A percentile compares a stretch with the other conserved stretches of the same genome.
Conservation (phyloP, 2,329 filamentous ascomycete genomes). For the Chaetomium olivaceum region DNA sequence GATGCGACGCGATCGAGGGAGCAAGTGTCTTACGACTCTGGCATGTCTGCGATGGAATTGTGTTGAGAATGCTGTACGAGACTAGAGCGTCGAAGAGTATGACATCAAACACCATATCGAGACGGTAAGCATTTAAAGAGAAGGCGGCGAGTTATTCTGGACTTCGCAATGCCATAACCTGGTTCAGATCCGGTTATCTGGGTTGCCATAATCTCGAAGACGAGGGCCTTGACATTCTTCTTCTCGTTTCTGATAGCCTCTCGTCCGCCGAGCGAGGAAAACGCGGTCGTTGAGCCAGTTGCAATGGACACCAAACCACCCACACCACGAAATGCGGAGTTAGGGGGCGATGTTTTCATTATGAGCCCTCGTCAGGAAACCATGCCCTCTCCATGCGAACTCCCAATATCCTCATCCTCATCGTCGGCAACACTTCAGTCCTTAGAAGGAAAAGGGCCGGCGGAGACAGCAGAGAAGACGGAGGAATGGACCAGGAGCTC, state of each 20-base stretch:
- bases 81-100: neutral
- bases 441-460: slow-evolving; percentile 7
- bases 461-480: neutral
- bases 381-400: no score
- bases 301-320: neutral
- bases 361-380: neutral
- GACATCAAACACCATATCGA: neutral
- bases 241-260: no score
- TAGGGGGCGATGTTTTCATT: neutral
- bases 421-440: slow-evolving; percentile 18
- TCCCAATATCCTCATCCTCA: slow-evolving; percentile 8
- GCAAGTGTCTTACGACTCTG: neutral
- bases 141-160: neutral
- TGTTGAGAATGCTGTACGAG: neutral
- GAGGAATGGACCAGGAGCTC: slow-evolving; percentile 24
- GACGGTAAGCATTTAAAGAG: neutral
- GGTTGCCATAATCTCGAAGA: neutral
- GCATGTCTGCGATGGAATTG: neutral
- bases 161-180: neutral
- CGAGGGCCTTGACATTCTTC: neutral
- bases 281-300: neutral
- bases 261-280: no score
- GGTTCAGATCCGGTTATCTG: neutral
- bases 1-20: slow-evolving; percentile 2
- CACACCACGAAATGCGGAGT: neutral